phyloP scores from a whole-genome alignment of 2,329 filamentous ascomycete genomes.

The Xylariales sp. region DNA sequence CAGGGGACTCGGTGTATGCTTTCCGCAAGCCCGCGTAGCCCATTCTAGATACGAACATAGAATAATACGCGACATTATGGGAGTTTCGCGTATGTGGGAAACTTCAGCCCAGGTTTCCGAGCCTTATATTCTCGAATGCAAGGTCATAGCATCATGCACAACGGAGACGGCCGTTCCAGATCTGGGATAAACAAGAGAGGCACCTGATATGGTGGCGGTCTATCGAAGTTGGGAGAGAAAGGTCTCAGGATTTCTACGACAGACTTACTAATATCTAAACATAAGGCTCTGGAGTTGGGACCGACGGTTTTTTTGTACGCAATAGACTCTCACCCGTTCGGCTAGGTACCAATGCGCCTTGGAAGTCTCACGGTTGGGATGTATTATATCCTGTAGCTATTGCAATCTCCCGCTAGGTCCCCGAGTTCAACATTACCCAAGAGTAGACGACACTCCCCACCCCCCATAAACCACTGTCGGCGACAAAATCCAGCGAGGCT shows the following conservation, averaged over 20 bases:
- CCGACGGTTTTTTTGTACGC: background rate
- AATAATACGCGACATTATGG: background rate
- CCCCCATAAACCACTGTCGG: background rate
- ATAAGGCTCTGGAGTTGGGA: background rate
- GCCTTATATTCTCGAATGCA: background rate
- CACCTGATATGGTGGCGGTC: background rate
- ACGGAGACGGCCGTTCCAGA: background rate
- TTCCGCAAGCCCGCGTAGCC: background rate
- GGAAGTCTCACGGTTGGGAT: background rate
- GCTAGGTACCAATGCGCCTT: background rate
- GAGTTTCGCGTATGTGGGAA: background rate
- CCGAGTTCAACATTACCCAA: slow-evolving; percentile 16
- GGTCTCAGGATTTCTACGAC: too few species aligned
- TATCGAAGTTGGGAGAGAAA: background rate
- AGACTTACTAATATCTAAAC: background rate
- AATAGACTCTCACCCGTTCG: background rate
- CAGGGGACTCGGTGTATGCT: background rate
- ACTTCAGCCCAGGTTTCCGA: background rate
- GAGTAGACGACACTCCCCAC: background rate
- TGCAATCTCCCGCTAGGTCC: slow-evolving; percentile 2
- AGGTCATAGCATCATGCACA: background rate
- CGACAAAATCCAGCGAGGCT: background rate
- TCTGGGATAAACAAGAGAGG: background rate
- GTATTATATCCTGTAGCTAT: slow-evolving; percentile 9
- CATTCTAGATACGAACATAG: slow-evolving; percentile 1